Base-by-base conservation (phyloP, 345 rosid species). In the Schrenkiella parvula region DNA sequence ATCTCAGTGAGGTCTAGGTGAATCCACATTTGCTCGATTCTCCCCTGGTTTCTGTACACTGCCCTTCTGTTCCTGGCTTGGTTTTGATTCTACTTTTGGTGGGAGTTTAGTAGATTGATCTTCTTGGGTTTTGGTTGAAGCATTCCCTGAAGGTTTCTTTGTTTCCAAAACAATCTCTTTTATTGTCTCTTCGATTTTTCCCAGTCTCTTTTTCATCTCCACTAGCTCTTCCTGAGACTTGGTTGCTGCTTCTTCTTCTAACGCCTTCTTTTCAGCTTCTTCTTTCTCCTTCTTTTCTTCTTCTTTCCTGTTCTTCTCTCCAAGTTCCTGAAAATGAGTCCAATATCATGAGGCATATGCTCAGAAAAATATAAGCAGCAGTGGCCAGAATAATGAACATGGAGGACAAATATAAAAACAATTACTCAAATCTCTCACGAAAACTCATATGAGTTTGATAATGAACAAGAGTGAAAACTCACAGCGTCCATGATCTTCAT, bases 401-500 rank as follows among this genome's bases (percentile, higher is more conserved):
- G 7, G 2, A 39, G 39, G 25, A 46, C 43, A 56, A 15, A 37
- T 58, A 19, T 8, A 1, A 56, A 42, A 42, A 8, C 39, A 46
- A 34, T 6, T 6, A 58, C 28, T 38, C 15, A 37, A 28, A 38
- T 31, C 7, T 47, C 37, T 11, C 18, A 4, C 42, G 15, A 58
- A 48, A 47, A 46, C 59, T 6, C 28, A 17, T 15, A 47, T 47
- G 50, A 26, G 32, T 47, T 38, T 38, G 12, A 14, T 1, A 4
- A 64, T 11, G 26, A 53, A 66, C 21, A 8, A 63, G 58, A 23
- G 21, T 31, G 32, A 29, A 15, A 15, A 50, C 38, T 90, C 78
- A 88, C 97, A 50, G 87, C 92, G 39, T 93, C 97, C 96, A 93
- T 89, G 72, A 74, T 84, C 81, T 79, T 85, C 88, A 93, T 91